These are phyloP conservation scores for Aspergillus mulundensis DNA, from an alignment of 495 filamentous ascomycete species.

Conservation along the genomic window DNA sequence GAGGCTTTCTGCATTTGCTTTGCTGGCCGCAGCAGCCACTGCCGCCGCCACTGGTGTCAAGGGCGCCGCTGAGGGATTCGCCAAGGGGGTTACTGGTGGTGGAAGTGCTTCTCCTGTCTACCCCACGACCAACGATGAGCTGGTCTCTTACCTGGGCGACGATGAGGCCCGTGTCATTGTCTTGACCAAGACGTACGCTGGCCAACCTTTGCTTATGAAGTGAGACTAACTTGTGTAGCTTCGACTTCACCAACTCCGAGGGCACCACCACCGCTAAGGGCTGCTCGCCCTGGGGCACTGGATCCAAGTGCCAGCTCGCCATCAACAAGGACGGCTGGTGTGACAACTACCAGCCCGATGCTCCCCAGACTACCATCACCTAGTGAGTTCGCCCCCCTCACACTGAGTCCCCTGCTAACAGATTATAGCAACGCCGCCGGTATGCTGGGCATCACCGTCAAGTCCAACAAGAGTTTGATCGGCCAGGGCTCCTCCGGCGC, in stretches of 20 bases:
- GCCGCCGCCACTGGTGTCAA: conserved; percentile 27
- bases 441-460: conserved; percentile 39
- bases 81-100: conserved; percentile 39
- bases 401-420: not conserved
- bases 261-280: conserved; percentile 39
- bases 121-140: conserved; percentile 34
- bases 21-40: conserved; percentile 13
- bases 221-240: conserved; percentile 8
- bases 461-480: conserved; percentile 43
- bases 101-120: conserved; percentile 36
- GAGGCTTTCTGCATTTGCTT: not conserved
- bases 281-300: conserved; percentile 45
- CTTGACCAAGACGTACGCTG: conserved; percentile 26
- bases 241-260: conserved; percentile 42
- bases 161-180: conserved; percentile 34
- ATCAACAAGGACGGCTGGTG: conserved; percentile 52
- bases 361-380: conserved; percentile 32
- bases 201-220: not conserved
- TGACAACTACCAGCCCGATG: conserved; percentile 34
- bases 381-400: conserved; percentile 15
- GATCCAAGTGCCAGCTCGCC: conserved; percentile 44
- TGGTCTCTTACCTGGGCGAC: conserved; percentile 42
- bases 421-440: conserved; percentile 34
- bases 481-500: conserved; percentile 34
- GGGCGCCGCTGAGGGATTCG: conserved; percentile 40